A percentile compares a stretch with the other conserved stretches of the same genome.
Evolutionary conservation across 2,329 filamentous ascomycete genomes (phyloP).

Genomic region (Pezicula rhizophila): DNA sequence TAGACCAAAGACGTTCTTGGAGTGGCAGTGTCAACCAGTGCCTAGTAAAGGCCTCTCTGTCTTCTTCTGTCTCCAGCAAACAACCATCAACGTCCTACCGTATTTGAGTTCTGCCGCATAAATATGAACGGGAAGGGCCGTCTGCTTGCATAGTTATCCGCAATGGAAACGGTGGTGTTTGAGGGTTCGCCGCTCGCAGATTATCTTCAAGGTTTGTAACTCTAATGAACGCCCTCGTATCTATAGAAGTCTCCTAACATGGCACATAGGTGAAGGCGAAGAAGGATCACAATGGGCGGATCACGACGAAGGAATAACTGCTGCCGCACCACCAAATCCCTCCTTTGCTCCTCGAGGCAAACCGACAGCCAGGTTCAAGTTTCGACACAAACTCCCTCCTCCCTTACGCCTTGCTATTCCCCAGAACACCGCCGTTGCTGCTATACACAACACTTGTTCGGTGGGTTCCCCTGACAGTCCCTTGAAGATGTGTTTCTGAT

Average conservation of each 20-base stretch:
- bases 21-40: too few species aligned
- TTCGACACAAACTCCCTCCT: slow-evolving; percentile 42
- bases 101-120: not conserved
- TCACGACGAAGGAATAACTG: slow-evolving; percentile 9
- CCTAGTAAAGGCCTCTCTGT: too few species aligned
- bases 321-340: slow-evolving; percentile 22
- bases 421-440: slow-evolving; percentile 34
- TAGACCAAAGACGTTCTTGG: too few species aligned
- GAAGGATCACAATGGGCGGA: slow-evolving; percentile 29
- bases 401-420: slow-evolving; percentile 38
- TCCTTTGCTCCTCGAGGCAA: slow-evolving; percentile 51
- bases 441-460: slow-evolving; percentile 44
- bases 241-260: slow-evolving; percentile 8
- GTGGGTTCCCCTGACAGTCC: slow-evolving; percentile 32
- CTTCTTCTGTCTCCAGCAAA: too few species aligned
- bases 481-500: slow-evolving; percentile 13
- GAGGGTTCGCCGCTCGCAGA: slow-evolving; percentile 82
- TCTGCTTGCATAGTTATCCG: slow-evolving; percentile 5
- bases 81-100: not conserved
- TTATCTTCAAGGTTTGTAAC: slow-evolving; percentile 73
- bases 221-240: slow-evolving; percentile 1
- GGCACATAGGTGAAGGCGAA: slow-evolving; percentile 37
- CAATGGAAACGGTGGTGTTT: slow-evolving; percentile 83
- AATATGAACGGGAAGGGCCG: not conserved
- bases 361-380: slow-evolving; percentile 47